Evolutionary conservation across 179 eudicot genomes (phyloP), one percentile per base, ranked within the genome.

Genomic region (Actinidia arguta): DNA sequence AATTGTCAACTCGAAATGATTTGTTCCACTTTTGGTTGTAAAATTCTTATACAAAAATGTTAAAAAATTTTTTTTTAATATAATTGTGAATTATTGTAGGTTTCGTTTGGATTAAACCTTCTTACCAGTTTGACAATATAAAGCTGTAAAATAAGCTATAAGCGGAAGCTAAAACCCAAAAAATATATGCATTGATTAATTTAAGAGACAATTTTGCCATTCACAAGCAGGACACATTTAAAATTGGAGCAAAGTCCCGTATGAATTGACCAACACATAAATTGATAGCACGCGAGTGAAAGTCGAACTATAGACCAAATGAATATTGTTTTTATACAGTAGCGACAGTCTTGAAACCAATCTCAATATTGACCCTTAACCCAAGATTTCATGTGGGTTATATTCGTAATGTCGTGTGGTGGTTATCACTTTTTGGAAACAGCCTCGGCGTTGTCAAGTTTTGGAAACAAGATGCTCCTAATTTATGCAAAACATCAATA

Each of bases 341-440:
- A 31, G 12, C 17, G 36, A 62, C 8, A 24, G 36, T 22, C 31
- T 24, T 39, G 24, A 69, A 44, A 18, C 75, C 14, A n/a, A 42
- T 36, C 16, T 67, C 54, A 44, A 22, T 42, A 7, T 70, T 70
- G 75, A 70, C 54, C 54, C 9, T 25, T 11, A 3, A 42, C 70
- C 4, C 13, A 46, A 9, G 71, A 36, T 13, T 31, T 31, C 55
- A 13, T 16, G 12, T 47, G 78, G 78, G 78, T 52, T 16, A 74
- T n/a, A n/a, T n/a, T n/a, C 27, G 63, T 74, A 62, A 74, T 74
- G 62, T 74, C 78, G 52, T 8, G 78, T 13, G 78, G 44, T 31
- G 5, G 78, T 52, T 54, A 20, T 25, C 77, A 73, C 64, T 52
- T 1, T 75, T 27, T n/a, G 55, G 47, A 74, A 54, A 63, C 77